Base-by-base conservation (phyloP, 345 rosid species). In the Brassica juncea region DNA sequence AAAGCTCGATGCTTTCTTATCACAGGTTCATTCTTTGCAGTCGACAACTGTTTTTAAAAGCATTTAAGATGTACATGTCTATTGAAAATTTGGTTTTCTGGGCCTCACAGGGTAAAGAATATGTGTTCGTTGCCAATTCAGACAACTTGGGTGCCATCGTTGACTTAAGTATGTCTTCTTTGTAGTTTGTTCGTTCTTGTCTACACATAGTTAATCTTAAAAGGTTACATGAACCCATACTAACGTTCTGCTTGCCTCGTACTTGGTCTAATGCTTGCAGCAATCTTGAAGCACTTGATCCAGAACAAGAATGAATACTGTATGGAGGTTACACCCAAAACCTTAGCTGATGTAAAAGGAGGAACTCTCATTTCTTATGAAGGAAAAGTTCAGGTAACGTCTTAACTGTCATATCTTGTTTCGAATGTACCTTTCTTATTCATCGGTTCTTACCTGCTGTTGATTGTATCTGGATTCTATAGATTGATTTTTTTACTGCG, bases 351-450 rank as follows among this genome's bases (percentile, higher is more conserved):
- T 83, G 98, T 95, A 31, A 92, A 94, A 84, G 97, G 98, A 74
- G 99, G 99, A 73, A 94, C 98, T 63, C 96, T 94, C 76, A 94
- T 94, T 82, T 91, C 97, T 80, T 94, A 94, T 74, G 98, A 92
- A 79, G 99, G 99, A 34, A 94, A 92, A 78, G 97, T 92, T 71
- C 98, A 91, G 93, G 98, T 92, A 88, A 23, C 21, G 6, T 57
- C 68, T 30, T 42, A 44, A n/a, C 9, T 70, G 25, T 39, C 21
- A 3, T 37, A 23, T 35, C 27, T 68, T 79, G 57, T 60, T 47
- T 4, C 11, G 4, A 16, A 67, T 44, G 11, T 68, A 58, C 57
- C 44, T 73, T 67, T 27, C 10, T 61, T 70, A 68, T 32, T 54
- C 58, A 35, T 70, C 12, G 11, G 47, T 37, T 39, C 30, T 35